phyloP scores from a whole-genome alignment of 768 basidiomycete genomes.

The Tylopilus plumbeoviolaceoides region DNA sequence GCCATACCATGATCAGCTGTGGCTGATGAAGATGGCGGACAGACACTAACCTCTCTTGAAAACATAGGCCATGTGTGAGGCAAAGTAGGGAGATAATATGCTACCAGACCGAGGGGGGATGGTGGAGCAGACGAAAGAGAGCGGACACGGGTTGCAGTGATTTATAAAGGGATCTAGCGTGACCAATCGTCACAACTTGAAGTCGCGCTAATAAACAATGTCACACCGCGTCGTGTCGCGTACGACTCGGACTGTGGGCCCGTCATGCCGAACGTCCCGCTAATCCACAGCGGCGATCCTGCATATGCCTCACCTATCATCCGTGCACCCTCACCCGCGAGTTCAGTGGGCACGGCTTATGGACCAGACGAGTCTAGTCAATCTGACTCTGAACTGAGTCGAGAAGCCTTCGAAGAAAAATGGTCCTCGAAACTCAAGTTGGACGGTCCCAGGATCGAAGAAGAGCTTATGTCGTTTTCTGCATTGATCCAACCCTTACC shows the following conservation, averaged over 20 bases:
- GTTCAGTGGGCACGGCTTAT: conserved; percentile 45
- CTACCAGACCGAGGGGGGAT: conserved; percentile 13
- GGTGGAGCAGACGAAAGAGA: conserved; percentile 20
- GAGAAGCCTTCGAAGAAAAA: conserved; percentile 36
- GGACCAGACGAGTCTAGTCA: conserved; percentile 42
- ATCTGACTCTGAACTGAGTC: conserved; percentile 37
- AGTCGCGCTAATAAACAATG: conserved; percentile 30
- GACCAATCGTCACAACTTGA: conserved; percentile 24
- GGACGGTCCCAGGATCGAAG: conserved; percentile 35
- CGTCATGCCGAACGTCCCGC: conserved; percentile 28
- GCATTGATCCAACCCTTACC: conserved; percentile 32
- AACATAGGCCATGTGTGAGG: conserved; percentile 43
- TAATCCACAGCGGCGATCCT: conserved; percentile 32
- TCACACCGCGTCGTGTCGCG: conserved; percentile 28
- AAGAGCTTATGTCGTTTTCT: conserved; percentile 31
- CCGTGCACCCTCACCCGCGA: conserved; percentile 44
- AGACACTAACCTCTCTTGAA: conserved; percentile 51
- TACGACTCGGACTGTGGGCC: no score
- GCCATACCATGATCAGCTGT: conserved; percentile 7
- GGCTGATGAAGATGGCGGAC: not conserved
- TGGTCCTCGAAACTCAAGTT: conserved; percentile 34
- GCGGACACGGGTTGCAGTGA: conserved; percentile 25
- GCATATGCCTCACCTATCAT: conserved; percentile 45
- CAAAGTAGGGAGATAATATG: conserved; percentile 1
- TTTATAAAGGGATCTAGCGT: conserved; percentile 26